Evolutionary conservation across 805 yeast species (phyloP), one percentile per base, ranked within the genome.

Genomic region (Wickerhamia fluorescens): DNA sequence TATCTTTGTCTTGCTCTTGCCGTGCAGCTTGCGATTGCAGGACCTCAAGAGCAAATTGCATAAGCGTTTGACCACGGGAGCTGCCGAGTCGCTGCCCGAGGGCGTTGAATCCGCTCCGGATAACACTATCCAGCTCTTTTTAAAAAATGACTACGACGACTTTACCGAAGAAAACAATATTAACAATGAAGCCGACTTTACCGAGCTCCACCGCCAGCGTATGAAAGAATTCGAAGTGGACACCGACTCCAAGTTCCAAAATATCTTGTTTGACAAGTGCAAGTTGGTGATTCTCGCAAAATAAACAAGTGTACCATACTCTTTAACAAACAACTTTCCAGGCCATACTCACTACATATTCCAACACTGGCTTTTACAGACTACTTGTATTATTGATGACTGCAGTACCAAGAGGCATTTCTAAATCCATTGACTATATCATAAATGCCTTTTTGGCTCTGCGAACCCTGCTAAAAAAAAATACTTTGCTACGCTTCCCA

Each of bases 1-100:
- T 47, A 83, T 83, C 10, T 83, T 82, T 60, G 92, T 86, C 2
- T 62, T 83, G 23, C 53, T 75, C 36, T 56, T 77, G 21, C 74
- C 75, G 18, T 45, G 61, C 9, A 61, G 58, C 36, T 66, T 70
- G 28, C 56, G 71, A 4, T 49, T 71, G 25, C 58, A 53, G 19
- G 80, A 73, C 33, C 46, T 77, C 34, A 66, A 67, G 38, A 49
- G 56, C 16, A 76, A 74, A 45, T 64, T 77, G 30, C 55, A 56
- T 27, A 71, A 72, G 31, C 52, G 83, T 34, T 48, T 62, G 25
- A 48, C 45, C 24, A 62, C 75, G 30, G 50, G 51, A 6, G n/a
- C n/a, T n/a, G n/a, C n/a, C n/a, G n/a, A n/a, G n/a, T n/a, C n/a
- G n/a, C n/a, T n/a, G n/a, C n/a, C n/a, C n/a, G n/a, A n/a, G n/a